These are phyloP conservation scores for Dictyostelium capitatum DNA, from an alignment of 78 protist genomes.

Conservation along the genomic window DNA sequence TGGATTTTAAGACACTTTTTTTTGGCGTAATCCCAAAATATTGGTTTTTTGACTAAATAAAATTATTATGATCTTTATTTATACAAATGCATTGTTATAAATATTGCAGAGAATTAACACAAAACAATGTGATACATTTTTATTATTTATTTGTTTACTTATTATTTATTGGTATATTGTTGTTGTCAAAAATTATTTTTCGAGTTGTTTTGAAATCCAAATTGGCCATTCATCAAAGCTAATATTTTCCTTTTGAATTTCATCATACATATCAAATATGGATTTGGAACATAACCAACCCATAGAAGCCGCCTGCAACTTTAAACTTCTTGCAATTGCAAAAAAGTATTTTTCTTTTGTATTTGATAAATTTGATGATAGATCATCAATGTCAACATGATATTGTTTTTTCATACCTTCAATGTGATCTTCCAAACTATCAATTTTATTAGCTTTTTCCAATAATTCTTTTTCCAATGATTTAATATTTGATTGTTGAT, in stretches of 20 bases:
- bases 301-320: constrained; percentile 30
- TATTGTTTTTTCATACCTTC: constrained; percentile 16
- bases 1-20: too few relatives aligned
- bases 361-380: not conserved
- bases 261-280: constrained; percentile 59
- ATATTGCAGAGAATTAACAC: too few relatives aligned
- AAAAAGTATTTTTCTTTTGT: constrained; percentile 40
- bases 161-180: too few relatives aligned
- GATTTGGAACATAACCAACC: not conserved
- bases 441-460: not conserved
- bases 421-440: not conserved
- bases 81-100: too few relatives aligned
- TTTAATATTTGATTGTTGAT: constrained; percentile 5
- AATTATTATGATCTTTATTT: too few relatives aligned
- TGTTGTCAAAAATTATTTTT: too few relatives aligned
- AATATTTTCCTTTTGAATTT: not conserved
- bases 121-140: too few relatives aligned
- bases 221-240: constrained; percentile 61
- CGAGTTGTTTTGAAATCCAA: constrained; percentile 55
- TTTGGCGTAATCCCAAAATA: too few relatives aligned
- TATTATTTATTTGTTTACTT: too few relatives aligned
- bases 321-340: constrained; percentile 46
- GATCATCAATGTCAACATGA: not conserved
- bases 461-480: not conserved
- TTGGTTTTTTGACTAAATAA: too few relatives aligned